These are phyloP conservation scores for Hemerocallis citrina DNA, from an alignment of 106 monocot species.

Conservation along the genomic window DNA sequence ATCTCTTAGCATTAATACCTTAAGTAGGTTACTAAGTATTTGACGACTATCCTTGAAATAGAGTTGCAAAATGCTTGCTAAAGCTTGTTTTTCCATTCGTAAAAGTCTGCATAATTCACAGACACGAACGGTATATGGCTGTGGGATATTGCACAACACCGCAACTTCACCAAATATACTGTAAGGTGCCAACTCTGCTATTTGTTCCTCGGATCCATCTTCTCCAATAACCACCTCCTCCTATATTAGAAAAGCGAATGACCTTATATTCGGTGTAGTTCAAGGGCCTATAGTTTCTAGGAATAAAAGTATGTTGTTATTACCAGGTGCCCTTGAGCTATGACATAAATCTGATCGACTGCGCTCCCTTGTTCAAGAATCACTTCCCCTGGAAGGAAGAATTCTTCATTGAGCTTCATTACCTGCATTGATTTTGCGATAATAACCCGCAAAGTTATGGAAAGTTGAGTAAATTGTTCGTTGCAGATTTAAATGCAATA, in stretches of 20 bases:
- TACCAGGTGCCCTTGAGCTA: slow-evolving; percentile 55
- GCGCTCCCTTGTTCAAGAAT: slow-evolving; percentile 67
- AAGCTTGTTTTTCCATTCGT: slow-evolving; percentile 56
- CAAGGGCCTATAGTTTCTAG: too few species aligned
- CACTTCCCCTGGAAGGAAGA: slow-evolving; percentile 74
- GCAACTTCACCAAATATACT: slow-evolving; percentile 61
- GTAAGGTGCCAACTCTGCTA: slow-evolving; percentile 40
- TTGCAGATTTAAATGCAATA: background rate
- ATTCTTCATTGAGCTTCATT: slow-evolving; percentile 59
- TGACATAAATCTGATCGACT: slow-evolving; percentile 67
- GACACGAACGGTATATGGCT: slow-evolving; percentile 52
- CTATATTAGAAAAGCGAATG: slow-evolving; percentile 11
- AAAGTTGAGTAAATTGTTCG: background rate
- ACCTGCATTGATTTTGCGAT: slow-evolving; percentile 28
- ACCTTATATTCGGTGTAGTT: background rate
- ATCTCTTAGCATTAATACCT: slow-evolving; percentile 18
- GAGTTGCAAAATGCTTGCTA: slow-evolving; percentile 43
- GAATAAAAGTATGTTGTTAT: too few species aligned
- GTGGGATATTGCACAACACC: slow-evolving; percentile 55
- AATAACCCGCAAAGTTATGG: background rate
- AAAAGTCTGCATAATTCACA: slow-evolving; percentile 52
- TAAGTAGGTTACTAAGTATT: slow-evolving; percentile 52
- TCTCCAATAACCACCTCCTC: slow-evolving; percentile 45
- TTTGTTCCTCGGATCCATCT: slow-evolving; percentile 42
- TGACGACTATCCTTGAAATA: slow-evolving; percentile 61